These are phyloP conservation scores for Colletotrichum horii DNA, from an alignment of 2,329 filamentous ascomycete species.

Conservation along the genomic window DNA sequence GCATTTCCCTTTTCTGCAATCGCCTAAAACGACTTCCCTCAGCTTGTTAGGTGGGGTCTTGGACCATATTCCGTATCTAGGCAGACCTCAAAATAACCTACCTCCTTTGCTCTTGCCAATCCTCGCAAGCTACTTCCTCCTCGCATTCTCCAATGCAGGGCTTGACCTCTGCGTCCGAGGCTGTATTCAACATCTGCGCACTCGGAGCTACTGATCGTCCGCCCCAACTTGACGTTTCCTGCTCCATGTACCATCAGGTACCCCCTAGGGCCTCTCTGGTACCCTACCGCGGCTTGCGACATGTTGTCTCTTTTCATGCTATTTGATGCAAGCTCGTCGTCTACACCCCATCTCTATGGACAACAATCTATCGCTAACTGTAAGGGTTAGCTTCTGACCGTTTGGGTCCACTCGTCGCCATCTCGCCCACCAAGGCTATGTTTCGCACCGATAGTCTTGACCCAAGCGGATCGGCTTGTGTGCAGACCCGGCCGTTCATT, in stretches of 20 bases:
- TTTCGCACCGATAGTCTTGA: not conserved
- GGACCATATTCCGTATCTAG: not conserved
- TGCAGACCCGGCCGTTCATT: not conserved
- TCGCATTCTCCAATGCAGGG: not conserved
- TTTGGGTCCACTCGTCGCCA: not conserved
- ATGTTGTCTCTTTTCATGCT: conserved; percentile 4
- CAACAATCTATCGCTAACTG: conserved; percentile 7
- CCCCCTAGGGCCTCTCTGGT: not conserved
- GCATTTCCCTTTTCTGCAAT: not conserved
- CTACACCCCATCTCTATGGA: not conserved
- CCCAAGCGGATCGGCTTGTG: not conserved
- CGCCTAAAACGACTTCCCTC: not conserved
- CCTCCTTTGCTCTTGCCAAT: not conserved
- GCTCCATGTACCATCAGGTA: conserved; percentile 1
- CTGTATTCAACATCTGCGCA: not conserved
- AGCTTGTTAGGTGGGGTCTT: not conserved
- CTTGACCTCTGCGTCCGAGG: not conserved
- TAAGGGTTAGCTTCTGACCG: not conserved
- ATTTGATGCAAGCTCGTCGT: not conserved
- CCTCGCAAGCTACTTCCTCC: not conserved
- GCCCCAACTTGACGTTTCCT: not conserved
- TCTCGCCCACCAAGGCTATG: not conserved
- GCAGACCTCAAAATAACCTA: not conserved
- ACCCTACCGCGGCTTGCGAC: conserved; percentile 7
- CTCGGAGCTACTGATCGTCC: not conserved